Conservation (phyloP, 257 asterid species). For the Nicotiana sylvestris region DNA sequence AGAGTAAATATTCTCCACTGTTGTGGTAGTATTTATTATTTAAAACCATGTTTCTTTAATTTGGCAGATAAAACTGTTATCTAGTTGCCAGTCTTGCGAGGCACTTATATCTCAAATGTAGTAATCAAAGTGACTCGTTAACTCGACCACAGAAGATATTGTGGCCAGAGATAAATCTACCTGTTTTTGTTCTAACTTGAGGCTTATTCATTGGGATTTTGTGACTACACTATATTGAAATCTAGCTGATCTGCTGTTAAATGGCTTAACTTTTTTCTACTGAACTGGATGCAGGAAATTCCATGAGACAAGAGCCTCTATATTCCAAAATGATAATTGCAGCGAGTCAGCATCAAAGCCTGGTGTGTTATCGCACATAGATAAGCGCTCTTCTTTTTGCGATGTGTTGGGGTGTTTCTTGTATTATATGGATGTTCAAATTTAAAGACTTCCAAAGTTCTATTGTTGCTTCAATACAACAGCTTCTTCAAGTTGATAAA, state of each 20-base stretch:
- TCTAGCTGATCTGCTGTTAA: neutral
- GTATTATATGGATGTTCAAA: neutral
- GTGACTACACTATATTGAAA: neutral
- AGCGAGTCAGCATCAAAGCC: constrained; percentile 23
- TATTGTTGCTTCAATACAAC: neutral
- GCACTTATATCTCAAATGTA: neutral
- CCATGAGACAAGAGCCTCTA: constrained; percentile 37
- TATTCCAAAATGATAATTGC: constrained; percentile 25
- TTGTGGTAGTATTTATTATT: neutral
- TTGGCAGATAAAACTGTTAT: neutral
- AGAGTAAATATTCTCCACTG: neutral
- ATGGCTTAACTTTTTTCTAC: neutral
- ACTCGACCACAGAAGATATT: neutral
- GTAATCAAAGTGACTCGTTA: neutral
- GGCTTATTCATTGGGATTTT: neutral
- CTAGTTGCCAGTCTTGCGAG: neutral
- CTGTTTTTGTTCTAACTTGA: neutral
- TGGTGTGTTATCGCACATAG: constrained; percentile 33
- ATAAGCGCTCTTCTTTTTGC: neutral
- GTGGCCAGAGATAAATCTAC: neutral
- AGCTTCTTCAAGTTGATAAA: constrained; percentile 13
- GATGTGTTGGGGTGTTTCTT: constrained; percentile 9
- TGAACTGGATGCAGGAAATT: constrained; percentile 51
- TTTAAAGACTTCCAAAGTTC: neutral
- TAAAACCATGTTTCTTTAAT: neutral